Conservation (phyloP, 2,329 filamentous ascomycete species). For the Chaetomium sp. region DNA sequence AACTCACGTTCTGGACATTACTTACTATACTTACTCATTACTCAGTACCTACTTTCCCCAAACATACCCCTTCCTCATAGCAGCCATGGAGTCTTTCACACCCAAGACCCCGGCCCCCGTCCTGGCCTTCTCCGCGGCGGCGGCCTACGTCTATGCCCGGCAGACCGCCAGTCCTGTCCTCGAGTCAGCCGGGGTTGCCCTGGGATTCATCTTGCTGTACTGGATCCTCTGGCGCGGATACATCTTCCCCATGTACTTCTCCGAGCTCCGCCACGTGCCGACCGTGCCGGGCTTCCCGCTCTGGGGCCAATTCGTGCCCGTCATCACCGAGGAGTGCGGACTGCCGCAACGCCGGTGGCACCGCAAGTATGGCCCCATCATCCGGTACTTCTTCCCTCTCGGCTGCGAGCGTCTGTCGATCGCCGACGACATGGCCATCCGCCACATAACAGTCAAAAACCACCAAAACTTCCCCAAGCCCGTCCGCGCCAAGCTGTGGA, state of each 20-base stretch:
- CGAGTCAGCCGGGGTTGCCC: constrained; percentile 10
- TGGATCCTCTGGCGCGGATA: constrained; percentile 30
- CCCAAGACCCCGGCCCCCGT: constrained; percentile 11
- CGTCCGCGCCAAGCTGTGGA: constrained; percentile 33
- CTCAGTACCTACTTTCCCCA: no score
- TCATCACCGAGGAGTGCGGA: constrained; percentile 37
- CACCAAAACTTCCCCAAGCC: constrained; percentile 29
- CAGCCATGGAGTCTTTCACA: background rate
- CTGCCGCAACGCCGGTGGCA: constrained; percentile 39
- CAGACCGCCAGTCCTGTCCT: constrained; percentile 1
- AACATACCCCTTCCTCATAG: background rate
- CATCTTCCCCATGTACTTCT: constrained; percentile 38
- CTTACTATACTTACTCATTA: no score
- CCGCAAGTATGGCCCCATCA: constrained; percentile 34
- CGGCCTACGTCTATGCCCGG: constrained; percentile 13
- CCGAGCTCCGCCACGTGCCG: constrained; percentile 36
- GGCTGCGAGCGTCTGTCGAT: constrained; percentile 38
- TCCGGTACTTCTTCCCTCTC: constrained; percentile 41
- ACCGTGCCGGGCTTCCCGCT: constrained; percentile 37
- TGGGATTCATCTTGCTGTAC: constrained; percentile 25
- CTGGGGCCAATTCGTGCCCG: constrained; percentile 37
- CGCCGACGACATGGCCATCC: constrained; percentile 38
- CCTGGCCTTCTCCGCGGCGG: background rate
- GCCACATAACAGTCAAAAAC: constrained; percentile 38
- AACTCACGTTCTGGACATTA: no score